Percentiles rank a stretch among this genome's conserved stretches.
phyloP scores from a whole-genome alignment of 140 eudicot species.

The Artemisia princeps region DNA sequence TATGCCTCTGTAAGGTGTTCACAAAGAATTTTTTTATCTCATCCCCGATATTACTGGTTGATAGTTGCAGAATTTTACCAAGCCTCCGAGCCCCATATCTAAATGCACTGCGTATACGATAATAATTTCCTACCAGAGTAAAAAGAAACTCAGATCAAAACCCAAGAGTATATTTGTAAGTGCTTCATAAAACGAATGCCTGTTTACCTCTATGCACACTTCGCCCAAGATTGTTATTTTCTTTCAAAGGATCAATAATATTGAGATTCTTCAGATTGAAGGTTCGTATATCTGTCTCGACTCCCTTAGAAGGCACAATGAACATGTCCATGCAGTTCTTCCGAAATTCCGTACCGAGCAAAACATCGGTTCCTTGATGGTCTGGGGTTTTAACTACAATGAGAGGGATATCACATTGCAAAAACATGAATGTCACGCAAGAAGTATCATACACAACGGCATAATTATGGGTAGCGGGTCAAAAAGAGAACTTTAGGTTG shows the following conservation, averaged over 20 bases:
- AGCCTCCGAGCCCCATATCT: conserved; percentile 70
- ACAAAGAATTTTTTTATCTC: conserved; percentile 55
- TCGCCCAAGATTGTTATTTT: conserved; percentile 86
- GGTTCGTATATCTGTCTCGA: conserved; percentile 38
- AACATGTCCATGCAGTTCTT: conserved; percentile 63
- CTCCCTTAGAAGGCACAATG: conserved; percentile 59
- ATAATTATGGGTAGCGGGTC: background rate
- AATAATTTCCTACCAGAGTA: conserved; percentile 47
- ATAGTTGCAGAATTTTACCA: conserved; percentile 40
- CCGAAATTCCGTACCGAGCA: conserved; percentile 67
- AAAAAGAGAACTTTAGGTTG: background rate
- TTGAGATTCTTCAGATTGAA: conserved; percentile 69
- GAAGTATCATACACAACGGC: background rate
- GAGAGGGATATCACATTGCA: background rate
- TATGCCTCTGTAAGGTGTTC: conserved; percentile 63
- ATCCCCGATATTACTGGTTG: conserved; percentile 36
- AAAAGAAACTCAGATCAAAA: background rate
- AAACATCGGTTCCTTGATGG: conserved; percentile 33
- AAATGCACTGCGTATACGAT: conserved; percentile 68
- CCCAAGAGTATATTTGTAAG: background rate
- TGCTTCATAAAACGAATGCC: background rate
- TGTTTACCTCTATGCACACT: conserved; percentile 78
- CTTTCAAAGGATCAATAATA: conserved; percentile 80
- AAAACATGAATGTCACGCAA: background rate
- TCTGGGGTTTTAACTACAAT: conserved; percentile 52